Evolutionary conservation across 805 yeast species (phyloP).

Genomic region (Cyberlindnera samutprakarnensis): DNA sequence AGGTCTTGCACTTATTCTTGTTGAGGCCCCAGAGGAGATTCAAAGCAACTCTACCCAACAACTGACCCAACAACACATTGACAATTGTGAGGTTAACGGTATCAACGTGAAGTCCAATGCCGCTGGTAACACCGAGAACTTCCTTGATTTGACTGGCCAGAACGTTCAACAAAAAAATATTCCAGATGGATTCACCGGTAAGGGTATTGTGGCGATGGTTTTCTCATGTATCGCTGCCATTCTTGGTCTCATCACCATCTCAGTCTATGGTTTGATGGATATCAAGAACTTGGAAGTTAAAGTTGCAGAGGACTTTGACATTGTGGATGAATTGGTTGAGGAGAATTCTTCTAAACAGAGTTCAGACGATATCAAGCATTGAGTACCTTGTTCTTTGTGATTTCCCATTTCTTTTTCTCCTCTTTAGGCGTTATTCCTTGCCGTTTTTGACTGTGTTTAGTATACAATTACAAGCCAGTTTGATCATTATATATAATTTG

Average conservation of each 20-base stretch:
- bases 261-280: conserved; percentile 82
- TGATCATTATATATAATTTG: too few relatives aligned
- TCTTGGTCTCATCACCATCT: conserved; percentile 70
- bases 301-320: conserved; percentile 30
- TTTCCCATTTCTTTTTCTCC: too few relatives aligned
- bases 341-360: conserved; percentile 4
- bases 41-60: conserved; percentile 46
- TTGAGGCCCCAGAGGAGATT: conserved; percentile 77
- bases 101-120: conserved; percentile 71
- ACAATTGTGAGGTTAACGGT: conserved; percentile 52
- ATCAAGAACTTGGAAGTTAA: conserved; percentile 58
- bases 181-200: conserved; percentile 89
- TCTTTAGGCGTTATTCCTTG: too few relatives aligned
- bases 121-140: conserved; percentile 64
- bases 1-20: conserved; percentile 74
- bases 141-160: conserved; percentile 65
- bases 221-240: conserved; percentile 85
- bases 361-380: conserved; percentile 2
- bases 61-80: conserved; percentile 52
- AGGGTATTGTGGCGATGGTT: conserved; percentile 90
- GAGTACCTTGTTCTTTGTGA: background rate
- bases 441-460: too few relatives aligned
- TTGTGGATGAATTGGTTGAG: conserved; percentile 7
- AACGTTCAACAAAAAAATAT: conserved; percentile 57
- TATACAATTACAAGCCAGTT: too few relatives aligned